These are phyloP conservation scores for Sporothrix dimorphospora DNA, from an alignment of 2,329 filamentous ascomycete genomes.

Conservation along the genomic window DNA sequence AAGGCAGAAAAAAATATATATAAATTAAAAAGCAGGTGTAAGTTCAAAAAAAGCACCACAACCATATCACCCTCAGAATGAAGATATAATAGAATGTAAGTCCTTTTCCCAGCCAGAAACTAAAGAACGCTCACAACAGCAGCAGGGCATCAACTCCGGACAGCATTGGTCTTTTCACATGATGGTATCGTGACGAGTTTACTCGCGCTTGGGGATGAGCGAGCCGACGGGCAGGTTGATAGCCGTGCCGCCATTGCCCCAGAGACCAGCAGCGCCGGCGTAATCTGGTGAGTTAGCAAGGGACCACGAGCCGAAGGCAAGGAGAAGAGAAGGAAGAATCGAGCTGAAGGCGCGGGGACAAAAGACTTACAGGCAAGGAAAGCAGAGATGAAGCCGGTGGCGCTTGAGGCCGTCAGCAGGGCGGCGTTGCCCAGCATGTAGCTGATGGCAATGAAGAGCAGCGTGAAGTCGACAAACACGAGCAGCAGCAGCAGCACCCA, in stretches of 20 bases:
- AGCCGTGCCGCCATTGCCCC: slow-evolving; percentile 29
- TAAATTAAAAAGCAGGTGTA: neutral
- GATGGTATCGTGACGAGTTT: neutral
- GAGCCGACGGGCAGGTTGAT: slow-evolving; percentile 32
- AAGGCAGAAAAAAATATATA: neutral
- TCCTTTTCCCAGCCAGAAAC: neutral
- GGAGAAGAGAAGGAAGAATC: slow-evolving; percentile 1
- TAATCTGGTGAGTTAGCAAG: slow-evolving; percentile 25
- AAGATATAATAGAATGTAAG: neutral
- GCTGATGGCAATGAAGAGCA: slow-evolving; percentile 28
- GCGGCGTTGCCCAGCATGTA: slow-evolving; percentile 24
- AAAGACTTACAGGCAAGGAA: slow-evolving; percentile 31
- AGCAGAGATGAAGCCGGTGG: slow-evolving; percentile 28
- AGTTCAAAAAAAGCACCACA: neutral
- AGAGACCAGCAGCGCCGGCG: slow-evolving; percentile 31
- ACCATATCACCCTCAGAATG: neutral
- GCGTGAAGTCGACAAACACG: slow-evolving; percentile 29
- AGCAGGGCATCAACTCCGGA: neutral
- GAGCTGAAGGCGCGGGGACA: too few relatives aligned
- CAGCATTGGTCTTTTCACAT: neutral
- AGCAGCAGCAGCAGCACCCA: slow-evolving; percentile 30
- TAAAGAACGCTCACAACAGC: neutral
- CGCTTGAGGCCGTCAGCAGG: slow-evolving; percentile 27
- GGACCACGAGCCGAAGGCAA: neutral
- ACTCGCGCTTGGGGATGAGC: slow-evolving; percentile 28